phyloP scores from a whole-genome alignment of 2,329 filamentous ascomycete genomes.

The Penicillium digitatum region DNA sequence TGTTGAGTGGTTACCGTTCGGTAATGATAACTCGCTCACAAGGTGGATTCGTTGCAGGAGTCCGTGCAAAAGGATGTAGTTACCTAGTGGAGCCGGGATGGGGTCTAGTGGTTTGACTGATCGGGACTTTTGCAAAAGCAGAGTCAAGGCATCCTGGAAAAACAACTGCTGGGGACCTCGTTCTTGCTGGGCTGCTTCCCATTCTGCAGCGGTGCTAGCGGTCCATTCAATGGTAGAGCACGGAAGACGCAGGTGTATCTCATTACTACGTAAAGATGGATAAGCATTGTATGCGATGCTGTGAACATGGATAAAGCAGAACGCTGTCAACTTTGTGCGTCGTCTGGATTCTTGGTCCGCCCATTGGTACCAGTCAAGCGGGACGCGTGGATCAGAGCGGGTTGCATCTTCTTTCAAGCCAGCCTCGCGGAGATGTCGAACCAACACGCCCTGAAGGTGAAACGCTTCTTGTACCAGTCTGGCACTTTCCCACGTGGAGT shows the following conservation, averaged over 20 bases:
- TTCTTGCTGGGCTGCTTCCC: constrained; percentile 31
- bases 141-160: constrained; percentile 35
- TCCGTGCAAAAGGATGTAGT: constrained; percentile 68
- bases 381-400: constrained; percentile 21
- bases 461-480: constrained; percentile 34
- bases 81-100: constrained; percentile 53
- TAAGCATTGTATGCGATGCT: constrained; percentile 41
- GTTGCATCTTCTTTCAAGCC: constrained; percentile 27
- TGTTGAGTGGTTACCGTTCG: constrained; percentile 30
- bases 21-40: constrained; percentile 32
- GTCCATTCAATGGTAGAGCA: constrained; percentile 39
- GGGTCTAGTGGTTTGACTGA: constrained; percentile 28
- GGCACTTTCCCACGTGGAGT: constrained; percentile 32
- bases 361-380: constrained; percentile 37
- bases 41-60: constrained; percentile 63
- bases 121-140: constrained; percentile 31
- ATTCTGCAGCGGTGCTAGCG: constrained; percentile 30
- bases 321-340: constrained; percentile 37
- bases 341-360: constrained; percentile 35
- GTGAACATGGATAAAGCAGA: constrained; percentile 39
- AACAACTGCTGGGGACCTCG: constrained; percentile 29
- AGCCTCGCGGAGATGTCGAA: constrained; percentile 30
- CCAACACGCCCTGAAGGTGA: constrained; percentile 29
- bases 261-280: constrained; percentile 36
- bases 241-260: constrained; percentile 38